Evolutionary conservation across 306 rosid species (phyloP).

Genomic region (Elaeagnus macrophylla): DNA sequence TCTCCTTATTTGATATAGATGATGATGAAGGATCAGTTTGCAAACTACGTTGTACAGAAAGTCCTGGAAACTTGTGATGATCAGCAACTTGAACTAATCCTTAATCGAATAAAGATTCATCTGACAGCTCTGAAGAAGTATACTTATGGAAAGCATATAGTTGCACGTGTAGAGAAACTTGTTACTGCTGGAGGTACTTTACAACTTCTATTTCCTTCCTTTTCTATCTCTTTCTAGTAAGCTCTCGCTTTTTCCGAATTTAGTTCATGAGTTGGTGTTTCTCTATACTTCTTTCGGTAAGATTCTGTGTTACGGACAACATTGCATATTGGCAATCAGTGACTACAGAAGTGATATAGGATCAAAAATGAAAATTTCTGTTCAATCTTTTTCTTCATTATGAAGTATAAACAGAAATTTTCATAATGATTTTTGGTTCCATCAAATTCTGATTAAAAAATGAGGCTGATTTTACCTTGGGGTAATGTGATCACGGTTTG

Average conservation of each 20-base stretch:
- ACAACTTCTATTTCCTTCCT: background rate
- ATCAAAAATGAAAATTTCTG: too few species aligned
- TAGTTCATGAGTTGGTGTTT: background rate
- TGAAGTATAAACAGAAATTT: too few species aligned
- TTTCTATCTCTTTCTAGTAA: background rate
- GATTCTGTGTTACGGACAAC: too few species aligned
- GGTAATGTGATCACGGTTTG: too few species aligned
- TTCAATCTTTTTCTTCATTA: too few species aligned
- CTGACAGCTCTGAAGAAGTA: constrained; percentile 57
- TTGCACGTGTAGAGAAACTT: constrained; percentile 60
- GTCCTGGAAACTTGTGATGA: constrained; percentile 58
- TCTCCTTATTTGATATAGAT: constrained; percentile 19
- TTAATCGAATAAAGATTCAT: constrained; percentile 47
- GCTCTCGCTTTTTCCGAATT: background rate
- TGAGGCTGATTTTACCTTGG: too few species aligned
- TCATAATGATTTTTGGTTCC: too few species aligned
- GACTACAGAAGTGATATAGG: too few species aligned
- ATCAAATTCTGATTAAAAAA: too few species aligned
- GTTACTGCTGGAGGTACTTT: constrained; percentile 52
- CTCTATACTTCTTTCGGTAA: too few species aligned
- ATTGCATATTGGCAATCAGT: too few species aligned
- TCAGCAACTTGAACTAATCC: constrained; percentile 56
- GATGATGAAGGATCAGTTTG: constrained; percentile 62
- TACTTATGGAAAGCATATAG: constrained; percentile 56
- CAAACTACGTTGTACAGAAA: constrained; percentile 55